phyloP scores from a whole-genome alignment of 139 green algal species.

The Chlorella sp. region DNA sequence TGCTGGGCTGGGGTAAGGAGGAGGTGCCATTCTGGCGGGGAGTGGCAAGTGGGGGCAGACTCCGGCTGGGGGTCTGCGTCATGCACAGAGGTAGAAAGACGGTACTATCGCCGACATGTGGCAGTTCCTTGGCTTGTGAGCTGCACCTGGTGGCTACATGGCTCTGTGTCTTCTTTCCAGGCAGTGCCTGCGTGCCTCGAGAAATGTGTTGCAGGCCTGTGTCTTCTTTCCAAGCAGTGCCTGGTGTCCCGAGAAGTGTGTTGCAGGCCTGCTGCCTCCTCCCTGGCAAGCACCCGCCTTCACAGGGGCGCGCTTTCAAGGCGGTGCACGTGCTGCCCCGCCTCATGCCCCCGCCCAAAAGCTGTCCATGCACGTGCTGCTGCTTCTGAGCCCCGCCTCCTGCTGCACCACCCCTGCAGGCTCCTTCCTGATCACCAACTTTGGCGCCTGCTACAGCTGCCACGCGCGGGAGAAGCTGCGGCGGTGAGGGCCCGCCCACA shows the following conservation, averaged over 20 bases:
- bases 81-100: too few relatives aligned
- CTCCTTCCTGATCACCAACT: conserved; percentile 50
- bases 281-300: too few relatives aligned
- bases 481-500: not conserved
- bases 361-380: not conserved
- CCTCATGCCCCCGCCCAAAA: not conserved
- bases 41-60: too few relatives aligned
- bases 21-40: too few relatives aligned
- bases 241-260: not conserved
- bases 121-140: too few relatives aligned
- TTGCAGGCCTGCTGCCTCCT: not conserved
- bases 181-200: not conserved
- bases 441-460: conserved; percentile 50
- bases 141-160: too few relatives aligned
- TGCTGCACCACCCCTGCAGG: not conserved
- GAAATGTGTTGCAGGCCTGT: not conserved
- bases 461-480: conserved; percentile 55
- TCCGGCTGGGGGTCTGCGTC: too few relatives aligned
- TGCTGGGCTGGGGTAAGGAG: too few relatives aligned
- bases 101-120: too few relatives aligned
- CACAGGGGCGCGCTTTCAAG: too few relatives aligned
- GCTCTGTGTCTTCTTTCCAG: too few relatives aligned
- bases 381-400: not conserved
- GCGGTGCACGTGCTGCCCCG: too few relatives aligned
- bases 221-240: not conserved